Percentiles rank a stretch among this genome's conserved stretches.
These are phyloP conservation scores for Didymella glomerata DNA, from an alignment of 2,329 filamentous ascomycete genomes.

Conservation along the genomic window DNA sequence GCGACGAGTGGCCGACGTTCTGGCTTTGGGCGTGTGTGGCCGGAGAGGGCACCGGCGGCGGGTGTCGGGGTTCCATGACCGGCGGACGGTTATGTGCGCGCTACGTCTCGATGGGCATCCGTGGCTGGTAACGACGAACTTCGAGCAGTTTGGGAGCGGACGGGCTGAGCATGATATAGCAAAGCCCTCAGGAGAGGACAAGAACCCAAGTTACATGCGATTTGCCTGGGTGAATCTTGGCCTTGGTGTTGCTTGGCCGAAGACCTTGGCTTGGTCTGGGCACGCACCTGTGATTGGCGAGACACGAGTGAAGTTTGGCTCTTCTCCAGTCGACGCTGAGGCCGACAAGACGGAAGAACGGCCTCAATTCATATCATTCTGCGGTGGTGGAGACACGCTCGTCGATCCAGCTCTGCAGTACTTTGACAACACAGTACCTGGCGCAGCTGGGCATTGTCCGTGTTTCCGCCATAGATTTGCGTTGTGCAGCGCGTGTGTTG, in stretches of 20 bases:
- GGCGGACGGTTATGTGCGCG: conserved; percentile 29
- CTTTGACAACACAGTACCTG: not conserved
- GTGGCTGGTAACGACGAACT: conserved; percentile 28
- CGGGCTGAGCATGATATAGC: conserved; percentile 48
- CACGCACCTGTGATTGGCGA: conserved; percentile 15
- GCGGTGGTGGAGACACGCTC: conserved; percentile 9
- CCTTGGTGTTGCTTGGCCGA: conserved; percentile 22
- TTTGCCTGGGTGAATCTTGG: conserved; percentile 24
- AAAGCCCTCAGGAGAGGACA: conserved; percentile 28
- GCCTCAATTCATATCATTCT: conserved; percentile 10
- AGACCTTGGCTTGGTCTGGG: conserved; percentile 20
- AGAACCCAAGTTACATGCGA: conserved; percentile 22
- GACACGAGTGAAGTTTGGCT: conserved; percentile 1
- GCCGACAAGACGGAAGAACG: conserved; percentile 25
- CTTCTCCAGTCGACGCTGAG: conserved; percentile 18
- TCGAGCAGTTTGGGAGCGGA: conserved; percentile 31
- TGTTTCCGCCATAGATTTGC: not conserved
- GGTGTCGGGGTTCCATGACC: conserved; percentile 47
- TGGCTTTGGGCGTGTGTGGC: conserved; percentile 33
- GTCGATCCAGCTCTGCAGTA: conserved; percentile 1
- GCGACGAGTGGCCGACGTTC: conserved; percentile 16
- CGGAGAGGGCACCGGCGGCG: conserved; percentile 40
- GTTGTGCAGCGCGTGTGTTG: conserved; percentile 5
- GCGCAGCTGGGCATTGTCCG: conserved; percentile 4
- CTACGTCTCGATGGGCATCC: conserved; percentile 42